Percentiles rank a stretch among this genome's conserved stretches.
These are phyloP conservation scores for Gautieria morchelliformis DNA, from an alignment of 768 basidiomycete genomes.

Conservation along the genomic window DNA sequence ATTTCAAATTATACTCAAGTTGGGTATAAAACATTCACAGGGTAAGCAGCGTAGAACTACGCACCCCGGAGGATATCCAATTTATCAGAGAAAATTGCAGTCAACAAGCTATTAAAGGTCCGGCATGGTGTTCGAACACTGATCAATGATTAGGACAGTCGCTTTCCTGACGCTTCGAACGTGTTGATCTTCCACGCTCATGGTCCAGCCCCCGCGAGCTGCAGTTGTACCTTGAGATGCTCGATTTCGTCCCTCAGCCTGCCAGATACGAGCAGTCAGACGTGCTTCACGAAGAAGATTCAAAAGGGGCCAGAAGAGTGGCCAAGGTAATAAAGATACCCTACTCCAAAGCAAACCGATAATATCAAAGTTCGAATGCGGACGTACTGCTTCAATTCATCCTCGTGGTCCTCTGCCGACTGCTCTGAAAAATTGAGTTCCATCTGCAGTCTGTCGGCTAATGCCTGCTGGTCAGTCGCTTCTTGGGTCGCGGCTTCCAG, in stretches of 20 bases:
- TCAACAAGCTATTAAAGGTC: not conserved
- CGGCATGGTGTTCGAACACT: not conserved
- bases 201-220: not conserved
- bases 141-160: not conserved
- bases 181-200: not conserved
- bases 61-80: not conserved
- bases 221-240: constrained; percentile 2
- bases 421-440: constrained; percentile 74
- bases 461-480: constrained; percentile 46
- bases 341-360: constrained; percentile 3
- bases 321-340: constrained; percentile 10
- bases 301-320: constrained; percentile 7
- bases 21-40: not conserved
- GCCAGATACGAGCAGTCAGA: constrained; percentile 8
- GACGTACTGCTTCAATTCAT: constrained; percentile 73
- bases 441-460: constrained; percentile 63
- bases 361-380: constrained; percentile 8
- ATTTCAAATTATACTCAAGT: not conserved
- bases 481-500: constrained; percentile 42
- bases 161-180: not conserved
- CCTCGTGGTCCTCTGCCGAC: constrained; percentile 68
- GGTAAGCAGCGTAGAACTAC: not conserved
- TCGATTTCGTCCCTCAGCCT: constrained; percentile 10
- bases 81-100: not conserved
- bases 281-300: constrained; percentile 1